phyloP scores from a whole-genome alignment of 2,329 filamentous ascomycete species.

The Apiospora malaysiana region DNA sequence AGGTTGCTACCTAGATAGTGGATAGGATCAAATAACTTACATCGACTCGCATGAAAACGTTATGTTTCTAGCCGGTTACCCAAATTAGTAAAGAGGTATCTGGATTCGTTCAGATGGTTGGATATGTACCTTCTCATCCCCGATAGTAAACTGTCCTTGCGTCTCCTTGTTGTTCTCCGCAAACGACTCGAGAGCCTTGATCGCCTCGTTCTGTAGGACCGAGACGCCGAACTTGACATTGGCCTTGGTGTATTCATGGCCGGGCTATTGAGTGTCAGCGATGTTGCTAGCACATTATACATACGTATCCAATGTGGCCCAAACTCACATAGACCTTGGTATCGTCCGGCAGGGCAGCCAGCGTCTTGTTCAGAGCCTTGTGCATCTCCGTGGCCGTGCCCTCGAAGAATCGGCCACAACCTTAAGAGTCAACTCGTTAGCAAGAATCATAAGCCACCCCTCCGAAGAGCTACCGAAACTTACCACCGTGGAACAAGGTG shows the following conservation, averaged over 20 bases:
- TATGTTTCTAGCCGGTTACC: slow-evolving; percentile 69
- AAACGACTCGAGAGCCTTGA: slow-evolving; percentile 79
- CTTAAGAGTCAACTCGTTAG: slow-evolving; percentile 47
- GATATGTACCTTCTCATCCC: slow-evolving; percentile 82
- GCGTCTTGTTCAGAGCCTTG: slow-evolving; percentile 84
- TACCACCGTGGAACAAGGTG: slow-evolving; percentile 92
- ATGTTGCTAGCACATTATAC: not conserved
- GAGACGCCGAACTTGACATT: slow-evolving; percentile 89
- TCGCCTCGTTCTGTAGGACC: slow-evolving; percentile 74
- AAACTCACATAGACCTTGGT: slow-evolving; percentile 83
- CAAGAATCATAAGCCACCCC: not conserved
- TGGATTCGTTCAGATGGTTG: not conserved
- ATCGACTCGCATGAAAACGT: slow-evolving; percentile 92
- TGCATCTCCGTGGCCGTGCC: slow-evolving; percentile 91
- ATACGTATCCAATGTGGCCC: not conserved
- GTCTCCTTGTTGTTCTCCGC: slow-evolving; percentile 84
- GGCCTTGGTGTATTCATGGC: slow-evolving; percentile 97
- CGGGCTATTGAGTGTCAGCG: slow-evolving; percentile 62
- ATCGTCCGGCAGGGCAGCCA: slow-evolving; percentile 83
- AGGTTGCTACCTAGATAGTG: not conserved
- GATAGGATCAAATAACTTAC: slow-evolving; percentile 54
- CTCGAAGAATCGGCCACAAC: slow-evolving; percentile 96
- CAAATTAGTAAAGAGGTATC: slow-evolving; percentile 20
- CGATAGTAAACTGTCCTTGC: slow-evolving; percentile 95
- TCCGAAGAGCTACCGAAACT: slow-evolving; percentile 27